A percentile compares a stretch with the other conserved stretches of the same genome.
phyloP scores from a whole-genome alignment of 2,329 filamentous ascomycete species.

The Trichophyton simii region DNA sequence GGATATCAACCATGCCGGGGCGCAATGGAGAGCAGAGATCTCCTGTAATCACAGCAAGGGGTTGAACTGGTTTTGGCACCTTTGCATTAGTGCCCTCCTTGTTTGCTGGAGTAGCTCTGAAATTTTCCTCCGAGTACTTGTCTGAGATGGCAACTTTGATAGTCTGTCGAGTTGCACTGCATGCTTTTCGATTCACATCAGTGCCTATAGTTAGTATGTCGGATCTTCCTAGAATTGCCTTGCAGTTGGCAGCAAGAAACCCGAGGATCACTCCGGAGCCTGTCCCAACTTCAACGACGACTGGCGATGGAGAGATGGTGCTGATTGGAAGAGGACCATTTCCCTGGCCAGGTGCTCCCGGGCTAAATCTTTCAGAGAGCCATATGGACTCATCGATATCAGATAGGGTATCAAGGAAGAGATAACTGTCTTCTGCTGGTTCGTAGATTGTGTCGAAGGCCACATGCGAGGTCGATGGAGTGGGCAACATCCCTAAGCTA shows the following conservation, averaged over 20 bases:
- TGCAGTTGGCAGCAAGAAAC: constrained; percentile 67
- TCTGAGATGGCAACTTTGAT: constrained; percentile 41
- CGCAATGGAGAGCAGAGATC: constrained; percentile 57
- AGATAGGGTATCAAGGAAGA: constrained; percentile 84
- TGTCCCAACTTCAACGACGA: constrained; percentile 76
- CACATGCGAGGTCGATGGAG: constrained; percentile 85
- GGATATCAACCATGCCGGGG: constrained; percentile 55
- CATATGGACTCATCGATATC: constrained; percentile 55
- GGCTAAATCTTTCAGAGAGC: constrained; percentile 50
- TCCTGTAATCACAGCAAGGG: constrained; percentile 54
- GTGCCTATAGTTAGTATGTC: constrained; percentile 61
- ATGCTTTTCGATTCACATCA: constrained; percentile 79
- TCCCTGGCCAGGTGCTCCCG: constrained; percentile 1
- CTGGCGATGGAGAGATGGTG: constrained; percentile 32
- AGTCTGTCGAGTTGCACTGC: constrained; percentile 59
- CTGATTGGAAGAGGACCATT: constrained; percentile 9
- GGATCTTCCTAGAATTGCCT: constrained; percentile 56
- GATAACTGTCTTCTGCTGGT: constrained; percentile 88
- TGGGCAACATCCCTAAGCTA: constrained; percentile 62
- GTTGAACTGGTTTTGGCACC: constrained; percentile 30
- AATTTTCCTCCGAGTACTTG: constrained; percentile 7
- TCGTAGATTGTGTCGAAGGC: constrained; percentile 83
- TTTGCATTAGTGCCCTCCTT: constrained; percentile 12
- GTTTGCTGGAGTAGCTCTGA: constrained; percentile 23
- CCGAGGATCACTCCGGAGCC: constrained; percentile 90